Evolutionary conservation across 805 yeast species (phyloP).

Genomic region (Saturnispora besseyi): DNA sequence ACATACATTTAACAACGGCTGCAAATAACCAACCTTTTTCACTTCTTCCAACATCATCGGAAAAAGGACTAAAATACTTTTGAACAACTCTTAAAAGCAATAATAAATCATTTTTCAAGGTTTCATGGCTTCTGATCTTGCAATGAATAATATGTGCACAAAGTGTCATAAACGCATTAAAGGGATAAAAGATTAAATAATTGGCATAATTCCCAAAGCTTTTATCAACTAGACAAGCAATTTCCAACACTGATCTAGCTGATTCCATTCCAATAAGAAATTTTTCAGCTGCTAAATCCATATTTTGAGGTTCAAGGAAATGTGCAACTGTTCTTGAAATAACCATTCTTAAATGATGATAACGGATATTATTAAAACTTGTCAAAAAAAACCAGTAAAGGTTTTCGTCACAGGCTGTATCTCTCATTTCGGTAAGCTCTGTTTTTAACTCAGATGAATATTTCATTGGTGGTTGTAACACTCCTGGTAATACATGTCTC

Average conservation of each 20-base stretch:
- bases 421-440: conserved; percentile 7
- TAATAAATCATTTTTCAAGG: conserved; percentile 19
- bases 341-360: conserved; percentile 22
- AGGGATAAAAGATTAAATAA: conserved; percentile 23
- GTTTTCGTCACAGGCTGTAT: conserved; percentile 3
- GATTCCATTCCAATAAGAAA: conserved; percentile 10
- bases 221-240: conserved; percentile 14
- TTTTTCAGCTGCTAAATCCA: neutral
- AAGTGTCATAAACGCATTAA: conserved; percentile 26
- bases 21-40: conserved; percentile 17
- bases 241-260: conserved; percentile 20
- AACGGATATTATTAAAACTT: conserved; percentile 18
- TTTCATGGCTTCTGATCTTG: conserved; percentile 8
- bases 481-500: conserved; percentile 22
- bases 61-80: conserved; percentile 13
- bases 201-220: conserved; percentile 13
- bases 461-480: conserved; percentile 17
- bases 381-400: conserved; percentile 9
- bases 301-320: neutral
- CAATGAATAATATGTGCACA: conserved; percentile 21
- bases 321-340: conserved; percentile 18
- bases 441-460: conserved; percentile 8
- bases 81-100: conserved; percentile 16
- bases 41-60: conserved; percentile 5
- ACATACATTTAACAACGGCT: conserved; percentile 15